A percentile compares a stretch with the other conserved stretches of the same genome.
These are phyloP conservation scores for Boletus sensibilis DNA, from an alignment of 768 basidiomycete species.

Conservation along the genomic window DNA sequence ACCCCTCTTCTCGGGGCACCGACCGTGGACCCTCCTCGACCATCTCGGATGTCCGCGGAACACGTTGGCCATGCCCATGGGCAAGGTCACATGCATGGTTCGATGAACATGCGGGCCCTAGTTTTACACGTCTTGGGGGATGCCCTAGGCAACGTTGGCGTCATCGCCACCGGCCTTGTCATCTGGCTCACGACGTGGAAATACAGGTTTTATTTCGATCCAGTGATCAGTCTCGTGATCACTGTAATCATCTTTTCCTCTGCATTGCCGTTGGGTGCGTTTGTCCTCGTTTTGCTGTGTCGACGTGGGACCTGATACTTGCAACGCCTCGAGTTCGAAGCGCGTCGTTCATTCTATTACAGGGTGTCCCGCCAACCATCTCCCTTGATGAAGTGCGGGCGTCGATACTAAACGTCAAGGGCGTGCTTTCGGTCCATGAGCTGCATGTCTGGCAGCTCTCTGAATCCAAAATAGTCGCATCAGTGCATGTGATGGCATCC, in stretches of 20 bases:
- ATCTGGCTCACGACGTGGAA: slow-evolving; percentile 88
- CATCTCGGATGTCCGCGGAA: slow-evolving; percentile 18
- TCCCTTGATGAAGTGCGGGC: slow-evolving; percentile 85
- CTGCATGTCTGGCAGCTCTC: slow-evolving; percentile 98
- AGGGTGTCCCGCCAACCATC: slow-evolving; percentile 88
- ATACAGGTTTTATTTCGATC: slow-evolving; percentile 92
- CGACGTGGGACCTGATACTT: slow-evolving; percentile 3
- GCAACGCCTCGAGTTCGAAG: slow-evolving; percentile 59
- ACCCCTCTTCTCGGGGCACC: slow-evolving; percentile 42
- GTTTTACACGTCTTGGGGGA: slow-evolving; percentile 94
- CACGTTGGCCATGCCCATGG: slow-evolving; percentile 11
- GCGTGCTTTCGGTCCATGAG: slow-evolving; percentile 84
- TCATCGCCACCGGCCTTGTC: slow-evolving; percentile 90
- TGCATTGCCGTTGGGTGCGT: slow-evolving; percentile 81
- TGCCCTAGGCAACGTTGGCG: slow-evolving; percentile 96
- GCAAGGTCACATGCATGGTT: slow-evolving; percentile 51
- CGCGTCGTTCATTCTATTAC: slow-evolving; percentile 91
- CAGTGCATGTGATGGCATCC: slow-evolving; percentile 89
- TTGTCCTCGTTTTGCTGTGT: slow-evolving; percentile 1
- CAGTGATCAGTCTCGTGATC: slow-evolving; percentile 89
- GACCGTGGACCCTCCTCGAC: background rate
- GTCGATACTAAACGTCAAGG: slow-evolving; percentile 79
- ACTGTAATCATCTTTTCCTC: slow-evolving; percentile 96
- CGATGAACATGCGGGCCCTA: slow-evolving; percentile 99
- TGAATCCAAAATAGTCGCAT: slow-evolving; percentile 91